A percentile compares a stretch with the other conserved stretches of the same genome.
Evolutionary conservation across 352 stramenopile species (phyloP).

Genomic region (Globisporangium uncinulatum): DNA sequence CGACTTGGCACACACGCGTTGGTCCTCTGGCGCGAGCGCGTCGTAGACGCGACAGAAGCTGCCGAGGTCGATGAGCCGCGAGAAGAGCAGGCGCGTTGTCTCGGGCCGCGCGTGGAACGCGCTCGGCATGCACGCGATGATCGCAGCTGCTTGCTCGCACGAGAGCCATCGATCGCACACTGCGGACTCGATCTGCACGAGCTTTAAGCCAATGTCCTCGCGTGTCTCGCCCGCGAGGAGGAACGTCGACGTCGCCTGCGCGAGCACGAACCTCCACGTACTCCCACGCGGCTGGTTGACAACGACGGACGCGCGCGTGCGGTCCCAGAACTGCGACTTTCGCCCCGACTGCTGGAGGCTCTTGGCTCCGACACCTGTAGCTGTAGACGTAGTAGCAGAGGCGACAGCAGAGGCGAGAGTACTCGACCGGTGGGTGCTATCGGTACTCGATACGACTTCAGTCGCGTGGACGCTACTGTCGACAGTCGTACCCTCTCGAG

Average conservation of each 20-base stretch:
- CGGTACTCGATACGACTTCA: not conserved
- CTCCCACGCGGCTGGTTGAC: conserved; percentile 27
- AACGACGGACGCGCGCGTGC: conserved; percentile 36
- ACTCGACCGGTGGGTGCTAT: not conserved
- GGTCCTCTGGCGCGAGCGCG: conserved; percentile 34
- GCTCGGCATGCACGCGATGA: conserved; percentile 68
- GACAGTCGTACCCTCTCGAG: not conserved
- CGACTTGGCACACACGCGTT: conserved; percentile 36
- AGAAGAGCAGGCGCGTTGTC: conserved; percentile 68
- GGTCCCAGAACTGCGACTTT: conserved; percentile 48
- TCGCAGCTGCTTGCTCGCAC: conserved; percentile 55
- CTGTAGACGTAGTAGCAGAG: not conserved
- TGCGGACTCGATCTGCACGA: conserved; percentile 77
- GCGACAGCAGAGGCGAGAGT: not conserved
- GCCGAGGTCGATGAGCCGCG: conserved; percentile 61
- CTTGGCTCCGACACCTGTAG: not conserved
- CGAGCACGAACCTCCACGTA: conserved; percentile 22
- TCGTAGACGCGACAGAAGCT: conserved; percentile 66
- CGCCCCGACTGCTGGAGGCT: not conserved
- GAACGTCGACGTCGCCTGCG: conserved; percentile 33
- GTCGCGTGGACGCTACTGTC: not conserved
- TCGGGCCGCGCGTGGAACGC: conserved; percentile 55
- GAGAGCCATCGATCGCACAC: conserved; percentile 78
- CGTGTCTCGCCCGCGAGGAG: conserved; percentile 42
- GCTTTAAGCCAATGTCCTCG: conserved; percentile 66